Conservation (phyloP, 371 early-diverging fungal species). For the Mortierella sp. region DNA sequence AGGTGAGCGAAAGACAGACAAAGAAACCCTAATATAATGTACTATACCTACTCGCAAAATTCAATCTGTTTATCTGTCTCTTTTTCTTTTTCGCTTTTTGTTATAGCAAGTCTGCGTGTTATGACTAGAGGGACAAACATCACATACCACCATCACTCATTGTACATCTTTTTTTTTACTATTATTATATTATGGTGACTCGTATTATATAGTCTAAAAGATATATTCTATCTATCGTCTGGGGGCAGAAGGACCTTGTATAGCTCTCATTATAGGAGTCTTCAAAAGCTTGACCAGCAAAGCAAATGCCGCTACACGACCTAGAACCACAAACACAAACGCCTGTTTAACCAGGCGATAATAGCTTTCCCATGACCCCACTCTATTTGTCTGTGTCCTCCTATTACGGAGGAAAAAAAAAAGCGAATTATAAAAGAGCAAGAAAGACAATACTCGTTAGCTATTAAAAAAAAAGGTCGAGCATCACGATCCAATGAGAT, state of each 20-base stretch:
- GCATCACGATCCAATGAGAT: background rate
- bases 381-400: constrained; percentile 42
- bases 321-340: constrained; percentile 48
- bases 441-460: background rate
- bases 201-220: background rate
- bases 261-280: constrained; percentile 23
- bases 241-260: constrained; percentile 4
- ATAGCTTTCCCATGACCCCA: constrained; percentile 55
- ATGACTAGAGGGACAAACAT: too few relatives aligned
- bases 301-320: constrained; percentile 41
- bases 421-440: background rate
- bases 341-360: constrained; percentile 51
- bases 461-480: too few relatives aligned
- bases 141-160: too few relatives aligned
- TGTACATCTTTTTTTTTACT: too few relatives aligned
- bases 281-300: constrained; percentile 45
- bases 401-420: constrained; percentile 14
- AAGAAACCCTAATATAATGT: background rate
- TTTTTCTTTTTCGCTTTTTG: too few relatives aligned
- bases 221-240: background rate
- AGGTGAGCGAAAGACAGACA: background rate
- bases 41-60: too few relatives aligned
- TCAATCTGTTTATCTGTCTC: too few relatives aligned
- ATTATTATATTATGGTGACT: too few relatives aligned
- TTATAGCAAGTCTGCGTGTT: too few relatives aligned